These are phyloP conservation scores for Ustanciosporium gigantosporum DNA, from an alignment of 1,284 basidiomycete genomes.

Conservation along the genomic window DNA sequence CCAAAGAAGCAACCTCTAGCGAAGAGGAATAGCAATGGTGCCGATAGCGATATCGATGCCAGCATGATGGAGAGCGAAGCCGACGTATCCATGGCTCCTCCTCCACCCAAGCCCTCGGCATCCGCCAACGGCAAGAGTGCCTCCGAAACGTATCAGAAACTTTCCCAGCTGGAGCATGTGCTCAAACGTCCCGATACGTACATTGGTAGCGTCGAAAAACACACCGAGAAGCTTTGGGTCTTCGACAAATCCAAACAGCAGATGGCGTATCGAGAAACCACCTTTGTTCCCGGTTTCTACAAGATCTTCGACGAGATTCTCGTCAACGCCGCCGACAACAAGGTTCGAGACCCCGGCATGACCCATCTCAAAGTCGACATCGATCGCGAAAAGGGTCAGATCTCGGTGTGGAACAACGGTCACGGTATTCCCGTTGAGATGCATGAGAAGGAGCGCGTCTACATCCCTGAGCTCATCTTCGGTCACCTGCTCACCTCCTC, in stretches of 20 bases:
- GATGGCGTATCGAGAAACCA: constrained; percentile 69
- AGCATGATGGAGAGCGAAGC: constrained; percentile 51
- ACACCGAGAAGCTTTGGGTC: constrained; percentile 59
- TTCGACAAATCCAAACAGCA: constrained; percentile 51
- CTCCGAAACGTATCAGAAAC: constrained; percentile 91
- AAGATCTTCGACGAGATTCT: constrained; percentile 99
- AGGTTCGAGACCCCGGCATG: constrained; percentile 66
- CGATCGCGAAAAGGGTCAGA: constrained; percentile 79
- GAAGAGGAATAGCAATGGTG: constrained; percentile 67
- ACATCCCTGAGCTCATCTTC: constrained; percentile 97
- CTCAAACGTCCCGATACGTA: constrained; percentile 96
- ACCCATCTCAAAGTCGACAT: constrained; percentile 66
- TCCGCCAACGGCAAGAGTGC: constrained; percentile 70
- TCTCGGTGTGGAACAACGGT: constrained; percentile 95
- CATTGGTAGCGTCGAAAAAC: constrained; percentile 68
- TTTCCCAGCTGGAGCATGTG: constrained; percentile 95
- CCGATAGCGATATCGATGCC: constrained; percentile 62
- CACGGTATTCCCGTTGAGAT: constrained; percentile 93
- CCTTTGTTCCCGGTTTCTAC: constrained; percentile 96
- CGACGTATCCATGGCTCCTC: constrained; percentile 31
- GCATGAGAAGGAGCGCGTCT: constrained; percentile 88
- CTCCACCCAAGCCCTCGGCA: constrained; percentile 8
- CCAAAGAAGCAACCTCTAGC: constrained; percentile 68
- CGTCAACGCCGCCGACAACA: constrained; percentile 99
- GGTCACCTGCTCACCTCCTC: constrained; percentile 93